Base-by-base conservation (phyloP, 2,329 filamentous ascomycete genomes). In the Blastomyces gilchristii region DNA sequence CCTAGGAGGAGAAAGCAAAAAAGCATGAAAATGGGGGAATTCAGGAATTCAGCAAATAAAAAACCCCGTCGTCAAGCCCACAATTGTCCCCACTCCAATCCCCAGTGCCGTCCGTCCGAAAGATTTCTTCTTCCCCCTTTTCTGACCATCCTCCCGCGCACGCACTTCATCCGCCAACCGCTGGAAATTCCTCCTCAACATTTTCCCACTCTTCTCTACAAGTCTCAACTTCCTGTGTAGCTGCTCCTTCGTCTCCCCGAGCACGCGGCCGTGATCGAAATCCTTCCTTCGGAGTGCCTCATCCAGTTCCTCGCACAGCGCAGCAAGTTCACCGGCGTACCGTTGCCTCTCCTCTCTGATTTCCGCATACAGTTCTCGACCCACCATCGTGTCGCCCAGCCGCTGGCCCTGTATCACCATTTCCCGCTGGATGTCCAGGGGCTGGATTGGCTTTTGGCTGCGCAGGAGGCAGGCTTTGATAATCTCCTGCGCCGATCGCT, bases 31-130 rank as follows among this genome's bases (percentile, higher is more conserved):
- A 18, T 18, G 2, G 11, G n/a, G 14, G 18, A n/a, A 18, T 28
- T 28, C 28, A 28, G 28, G 52, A 18, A 37, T 37, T 34, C 34
- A n/a, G 22, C 45, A 59, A 59, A 59, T n/a, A n/a, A 59, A 59
- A 59, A 59, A 18, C 1, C 57, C 57, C 28, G 57, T 59, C 16
- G 57, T 59, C 57, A 59, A 34, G 9, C 57, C 57, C 7, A 59
- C 7, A 5, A 59, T 31, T 6, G 57, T 34, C 8, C 41, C 57
- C n/a, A 59, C 43, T 18, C 57, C 57, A 49, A 59, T 59, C 41
- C 57, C 57, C 57, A 59, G 8, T 2, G 57, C 57, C 41, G 57
- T 59, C 22, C 43, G 22, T 12, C 57, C 57, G 18, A 59, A 49
- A 31, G 22, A n/a, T 28, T 59, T 59, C 57, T 59, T 59, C 57